Evolutionary conservation across 2,329 filamentous ascomycete species (phyloP), one percentile per base, ranked within the genome.

Genomic region (Colletotrichum orchidophilum): DNA sequence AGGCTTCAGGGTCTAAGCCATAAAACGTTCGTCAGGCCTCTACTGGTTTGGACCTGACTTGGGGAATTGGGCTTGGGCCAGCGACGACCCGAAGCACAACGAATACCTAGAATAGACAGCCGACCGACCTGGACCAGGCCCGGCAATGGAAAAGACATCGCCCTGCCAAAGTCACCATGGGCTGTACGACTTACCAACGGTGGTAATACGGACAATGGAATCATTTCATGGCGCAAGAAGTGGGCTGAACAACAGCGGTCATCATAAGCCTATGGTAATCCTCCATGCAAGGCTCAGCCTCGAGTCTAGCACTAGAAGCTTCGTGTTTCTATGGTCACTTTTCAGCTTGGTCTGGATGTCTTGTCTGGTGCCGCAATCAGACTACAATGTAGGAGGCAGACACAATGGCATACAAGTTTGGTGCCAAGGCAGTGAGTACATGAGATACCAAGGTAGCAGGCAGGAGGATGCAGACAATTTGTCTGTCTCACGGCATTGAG

Each of bases 1-100:
- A 27, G 50, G 21, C 26, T 53, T 53, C 50, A 70, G 60, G 66
- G 70, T 72, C 70, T 70, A 72, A 72, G 70, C 70, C 70, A 72
- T 72, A 60, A 72, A 70, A 61, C 54, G 70, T 70, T 72, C 70
- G 70, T 72, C 66, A 72, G 69, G 60, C 27, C 66, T 46, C 65
- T 63, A 42, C 58, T 55, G 58, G 50, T 68, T 70, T 67, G 55
- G 50, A 62, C 55, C 67, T 55, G 49, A 57, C 49, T 46, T 29
- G 62, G 65, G 62, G 61, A 54, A 70, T 55, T 35, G 52, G 62
- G 64, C 60, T 66, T 35, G 54, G 55, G 24, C 49, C 53, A 46
- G 52, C 61, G 53, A 46, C 42, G 50, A 54, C 61, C 60, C 15
- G 27, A 39, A 50, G 52, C 49, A 29, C 63, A 15, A 2, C 39